Evolutionary conservation across 1,284 basidiomycete genomes (phyloP).

Genomic region (Puccinia coronata): DNA sequence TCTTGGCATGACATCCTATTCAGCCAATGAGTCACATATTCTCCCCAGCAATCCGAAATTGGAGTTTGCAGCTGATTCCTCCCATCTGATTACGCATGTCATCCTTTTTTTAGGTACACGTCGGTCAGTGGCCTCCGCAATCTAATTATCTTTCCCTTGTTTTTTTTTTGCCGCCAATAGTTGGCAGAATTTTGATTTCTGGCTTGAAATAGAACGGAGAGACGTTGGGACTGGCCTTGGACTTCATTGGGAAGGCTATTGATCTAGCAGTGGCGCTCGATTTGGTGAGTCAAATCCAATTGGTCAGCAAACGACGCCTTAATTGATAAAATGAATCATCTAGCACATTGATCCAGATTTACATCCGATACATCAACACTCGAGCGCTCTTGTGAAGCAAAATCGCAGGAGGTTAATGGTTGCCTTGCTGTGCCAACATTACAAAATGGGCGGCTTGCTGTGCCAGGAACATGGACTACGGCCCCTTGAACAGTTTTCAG

Average conservation of each 20-base stretch:
- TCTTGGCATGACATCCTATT: neutral
- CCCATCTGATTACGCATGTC: neutral
- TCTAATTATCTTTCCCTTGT: neutral
- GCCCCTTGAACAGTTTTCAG: slow-evolving; percentile 17
- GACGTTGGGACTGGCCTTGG: slow-evolving; percentile 25
- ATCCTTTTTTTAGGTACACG: slow-evolving; percentile 9
- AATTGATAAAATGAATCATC: neutral
- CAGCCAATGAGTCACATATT: neutral
- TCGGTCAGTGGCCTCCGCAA: neutral
- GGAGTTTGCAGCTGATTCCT: neutral
- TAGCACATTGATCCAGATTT: slow-evolving; percentile 43
- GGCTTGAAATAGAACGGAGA: slow-evolving; percentile 36
- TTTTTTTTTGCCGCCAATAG: too few species aligned
- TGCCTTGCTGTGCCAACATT: slow-evolving; percentile 34
- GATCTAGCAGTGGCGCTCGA: slow-evolving; percentile 27
- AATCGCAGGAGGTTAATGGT: slow-evolving; percentile 44
- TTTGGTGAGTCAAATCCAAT: slow-evolving; percentile 10
- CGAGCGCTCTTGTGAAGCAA: slow-evolving; percentile 31
- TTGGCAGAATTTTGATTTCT: neutral
- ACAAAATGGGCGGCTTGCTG: slow-evolving; percentile 38
- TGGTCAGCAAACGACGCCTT: neutral
- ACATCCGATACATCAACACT: slow-evolving; percentile 21
- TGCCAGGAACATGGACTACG: slow-evolving; percentile 37
- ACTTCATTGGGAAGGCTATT: slow-evolving; percentile 32
- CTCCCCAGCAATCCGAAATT: neutral